Base-by-base conservation (phyloP, 2,329 filamentous ascomycete species). In the Apiospora pterosperma region DNA sequence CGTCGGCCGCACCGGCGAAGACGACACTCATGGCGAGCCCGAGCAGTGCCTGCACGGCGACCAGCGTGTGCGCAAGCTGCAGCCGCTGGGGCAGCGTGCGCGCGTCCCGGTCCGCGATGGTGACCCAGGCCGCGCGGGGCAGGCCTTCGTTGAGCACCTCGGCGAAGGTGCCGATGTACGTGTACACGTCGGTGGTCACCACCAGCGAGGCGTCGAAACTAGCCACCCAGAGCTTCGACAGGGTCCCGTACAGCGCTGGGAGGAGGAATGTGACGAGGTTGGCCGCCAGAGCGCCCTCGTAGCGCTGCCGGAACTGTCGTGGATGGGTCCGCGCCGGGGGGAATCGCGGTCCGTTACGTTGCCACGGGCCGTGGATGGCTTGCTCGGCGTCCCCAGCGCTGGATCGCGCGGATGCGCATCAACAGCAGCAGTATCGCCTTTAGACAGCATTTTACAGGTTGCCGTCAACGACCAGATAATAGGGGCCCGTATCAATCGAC, bases 141-240 rank as follows among this genome's bases (percentile, higher is more conserved):
- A 93, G 84, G 0, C 90, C 90, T 73, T 92, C n/a, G n/a, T n/a
- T n/a, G 19, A 93, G 75, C 0, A 91, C 88, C 72, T 92, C 88
- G 1, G 84, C 85, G 0, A 92, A 80, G 0, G 88, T 83, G 23
- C 84, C 82, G 65, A 92, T 90, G 73, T 92, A 92, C 0, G 88
- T 92, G 74, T 90, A 91, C 0, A 83, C 79, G 65, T 91, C 88
- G 0, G 87, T 90, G 0, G 86, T 90, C 21, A 84, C 87, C 1
- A 91, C 86, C 67, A 86, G 79, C 1, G 81, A 84, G 0, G 85
- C 76, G 73, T 92, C 87, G 63, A 92, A 90, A 63, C 85, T 84
- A 2, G 89, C 88, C 2, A 92, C 84, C 90, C 89, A 92, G 21
- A 91, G 80, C 71, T 92, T 92, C 60, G 84, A 85, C 0, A 92